Conservation (phyloP, 2,329 filamentous ascomycete species). For the Herpotrichia juniperi region DNA sequence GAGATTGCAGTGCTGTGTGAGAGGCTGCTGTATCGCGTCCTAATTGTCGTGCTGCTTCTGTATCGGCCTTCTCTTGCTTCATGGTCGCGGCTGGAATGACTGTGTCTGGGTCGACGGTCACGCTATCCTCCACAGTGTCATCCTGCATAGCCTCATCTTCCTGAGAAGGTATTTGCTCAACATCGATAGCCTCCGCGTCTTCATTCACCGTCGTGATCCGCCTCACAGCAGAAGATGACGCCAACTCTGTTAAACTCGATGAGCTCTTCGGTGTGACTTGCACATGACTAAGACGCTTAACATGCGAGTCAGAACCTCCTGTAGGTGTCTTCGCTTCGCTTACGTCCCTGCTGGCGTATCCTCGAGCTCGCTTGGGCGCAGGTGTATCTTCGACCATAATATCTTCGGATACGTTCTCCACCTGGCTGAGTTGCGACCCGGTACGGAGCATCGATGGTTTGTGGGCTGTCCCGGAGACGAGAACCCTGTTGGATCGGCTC, state of each 20-base stretch:
- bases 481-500: constrained; percentile 1
- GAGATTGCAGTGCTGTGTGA: constrained; percentile 9
- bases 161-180: background rate
- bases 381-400: constrained; percentile 33
- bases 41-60: constrained; percentile 16
- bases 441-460: constrained; percentile 33
- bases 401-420: constrained; percentile 29
- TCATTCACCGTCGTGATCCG: background rate
- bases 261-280: constrained; percentile 27
- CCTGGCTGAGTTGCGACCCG: constrained; percentile 35
- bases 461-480: constrained; percentile 25
- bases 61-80: background rate
- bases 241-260: constrained; percentile 6
- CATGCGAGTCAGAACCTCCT: constrained; percentile 12
- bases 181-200: background rate
- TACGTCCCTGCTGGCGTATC: constrained; percentile 30
- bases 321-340: constrained; percentile 26
- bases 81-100: constrained; percentile 4
- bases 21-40: constrained; percentile 12
- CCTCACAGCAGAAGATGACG: constrained; percentile 4
- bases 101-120: background rate
- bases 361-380: constrained; percentile 34
- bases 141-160: background rate
- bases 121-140: background rate
- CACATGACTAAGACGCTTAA: constrained; percentile 33